A percentile compares a stretch with the other conserved stretches of the same genome.
phyloP scores from a whole-genome alignment of 768 basidiomycete genomes.

The Suillus brevipes region DNA sequence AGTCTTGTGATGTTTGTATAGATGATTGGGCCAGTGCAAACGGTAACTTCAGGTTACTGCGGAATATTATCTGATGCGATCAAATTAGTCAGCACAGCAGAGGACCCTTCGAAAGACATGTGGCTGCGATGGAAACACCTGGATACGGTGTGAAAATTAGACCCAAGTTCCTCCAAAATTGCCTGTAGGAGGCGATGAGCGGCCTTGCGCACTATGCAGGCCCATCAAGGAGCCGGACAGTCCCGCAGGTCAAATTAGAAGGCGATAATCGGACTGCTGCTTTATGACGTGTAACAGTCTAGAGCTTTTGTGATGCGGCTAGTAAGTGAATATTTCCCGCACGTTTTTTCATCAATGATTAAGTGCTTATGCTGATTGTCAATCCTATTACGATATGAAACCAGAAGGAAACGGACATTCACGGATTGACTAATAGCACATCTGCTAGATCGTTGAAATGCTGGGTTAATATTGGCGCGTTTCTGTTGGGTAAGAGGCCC shows the following conservation, averaged over 20 bases:
- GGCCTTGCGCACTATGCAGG: slow-evolving; percentile 4
- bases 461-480: slow-evolving; percentile 23
- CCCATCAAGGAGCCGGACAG: slow-evolving; percentile 4
- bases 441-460: slow-evolving; percentile 30
- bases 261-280: slow-evolving; percentile 7
- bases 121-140: slow-evolving; percentile 14
- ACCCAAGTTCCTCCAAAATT: neutral
- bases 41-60: slow-evolving; percentile 15
- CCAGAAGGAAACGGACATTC: slow-evolving; percentile 22
- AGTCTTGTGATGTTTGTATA: neutral
- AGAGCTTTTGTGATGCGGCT: slow-evolving; percentile 4
- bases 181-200: slow-evolving; percentile 7
- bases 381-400: slow-evolving; percentile 39
- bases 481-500: slow-evolving; percentile 29
- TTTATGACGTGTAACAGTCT: slow-evolving; percentile 9
- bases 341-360: slow-evolving; percentile 13
- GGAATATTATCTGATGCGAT: slow-evolving; percentile 13
- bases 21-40: slow-evolving; percentile 6
- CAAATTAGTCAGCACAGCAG: slow-evolving; percentile 35
- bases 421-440: slow-evolving; percentile 33
- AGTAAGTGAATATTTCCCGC: slow-evolving; percentile 10
- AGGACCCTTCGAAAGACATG: slow-evolving; percentile 5
- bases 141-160: slow-evolving; percentile 28
- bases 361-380: slow-evolving; percentile 28
- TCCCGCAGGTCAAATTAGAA: slow-evolving; percentile 6